These are phyloP conservation scores for Teunomyces tritomae DNA, from an alignment of 805 yeast species.

Conservation along the genomic window DNA sequence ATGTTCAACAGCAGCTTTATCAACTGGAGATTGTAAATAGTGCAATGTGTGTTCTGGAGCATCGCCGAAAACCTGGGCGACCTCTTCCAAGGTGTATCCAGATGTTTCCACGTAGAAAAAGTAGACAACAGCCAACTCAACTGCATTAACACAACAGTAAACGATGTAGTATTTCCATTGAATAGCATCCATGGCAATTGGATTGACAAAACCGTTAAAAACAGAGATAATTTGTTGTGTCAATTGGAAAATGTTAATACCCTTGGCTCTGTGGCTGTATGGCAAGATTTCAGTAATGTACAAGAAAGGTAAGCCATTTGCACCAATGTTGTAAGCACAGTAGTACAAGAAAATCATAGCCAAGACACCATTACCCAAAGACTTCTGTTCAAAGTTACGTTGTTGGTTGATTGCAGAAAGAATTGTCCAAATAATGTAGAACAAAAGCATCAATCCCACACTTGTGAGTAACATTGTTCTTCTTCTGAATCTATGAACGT, in stretches of 20 bases:
- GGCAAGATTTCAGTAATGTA: constrained; percentile 45
- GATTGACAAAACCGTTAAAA: constrained; percentile 23
- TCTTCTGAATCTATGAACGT: background rate
- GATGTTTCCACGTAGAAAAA: constrained; percentile 42
- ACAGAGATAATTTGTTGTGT: constrained; percentile 18
- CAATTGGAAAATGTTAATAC: constrained; percentile 29
- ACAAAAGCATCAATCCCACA: constrained; percentile 32
- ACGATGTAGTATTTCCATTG: constrained; percentile 46
- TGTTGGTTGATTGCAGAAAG: constrained; percentile 46
- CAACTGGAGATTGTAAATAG: constrained; percentile 1
- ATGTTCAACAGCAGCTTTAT: background rate
- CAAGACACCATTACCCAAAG: constrained; percentile 44
- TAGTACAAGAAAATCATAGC: constrained; percentile 51
- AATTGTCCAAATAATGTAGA: constrained; percentile 43
- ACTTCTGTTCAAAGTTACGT: constrained; percentile 37
- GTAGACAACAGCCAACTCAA: constrained; percentile 26
- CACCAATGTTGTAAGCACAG: constrained; percentile 40
- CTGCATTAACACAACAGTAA: constrained; percentile 28
- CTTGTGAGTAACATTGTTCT: constrained; percentile 29
- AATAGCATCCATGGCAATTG: constrained; percentile 40
- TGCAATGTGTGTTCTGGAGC: constrained; percentile 9
- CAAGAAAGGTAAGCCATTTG: constrained; percentile 45
- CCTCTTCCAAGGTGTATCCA: constrained; percentile 44
- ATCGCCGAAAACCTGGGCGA: constrained; percentile 42
- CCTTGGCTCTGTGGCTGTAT: constrained; percentile 41